Evolutionary conservation across 441 rosid species (phyloP).

Genomic region (Aquilaria agallochum): DNA sequence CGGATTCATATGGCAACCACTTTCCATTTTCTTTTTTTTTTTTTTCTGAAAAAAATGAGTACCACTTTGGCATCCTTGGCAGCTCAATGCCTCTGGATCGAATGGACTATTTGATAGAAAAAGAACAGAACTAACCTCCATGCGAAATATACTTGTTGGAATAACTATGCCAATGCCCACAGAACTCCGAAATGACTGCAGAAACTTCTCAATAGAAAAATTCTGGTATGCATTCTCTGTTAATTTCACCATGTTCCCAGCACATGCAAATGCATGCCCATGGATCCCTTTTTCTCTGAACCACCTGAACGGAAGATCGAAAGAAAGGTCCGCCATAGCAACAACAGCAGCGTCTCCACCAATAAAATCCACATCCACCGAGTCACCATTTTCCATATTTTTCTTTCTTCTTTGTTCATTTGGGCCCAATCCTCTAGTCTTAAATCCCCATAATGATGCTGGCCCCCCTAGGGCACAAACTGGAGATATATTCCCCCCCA

Average conservation of each 20-base stretch:
- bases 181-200: constrained; percentile 57
- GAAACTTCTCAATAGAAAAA: constrained; percentile 42
- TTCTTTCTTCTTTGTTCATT: constrained; percentile 58
- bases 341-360: constrained; percentile 87
- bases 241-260: constrained; percentile 65
- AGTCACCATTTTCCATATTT: constrained; percentile 27
- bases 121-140: constrained; percentile 57
- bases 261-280: constrained; percentile 76
- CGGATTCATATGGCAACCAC: too few relatives aligned
- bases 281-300: constrained; percentile 72
- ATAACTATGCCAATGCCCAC: constrained; percentile 79
- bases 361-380: constrained; percentile 56
- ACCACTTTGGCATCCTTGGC: neutral
- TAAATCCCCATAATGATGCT: constrained; percentile 65
- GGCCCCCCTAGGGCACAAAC: constrained; percentile 73
- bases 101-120: too few relatives aligned
- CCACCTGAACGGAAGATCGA: constrained; percentile 83
- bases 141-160: constrained; percentile 60
- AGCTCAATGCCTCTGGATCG: neutral
- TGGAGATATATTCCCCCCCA: constrained; percentile 84
- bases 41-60: too few relatives aligned
- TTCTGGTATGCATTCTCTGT: constrained; percentile 59
- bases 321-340: constrained; percentile 82
- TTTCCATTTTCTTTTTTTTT: too few relatives aligned
- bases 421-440: constrained; percentile 74